Evolutionary conservation across 306 rosid genomes (phyloP), one percentile per base, ranked within the genome.

Genomic region (Medicago arabica): DNA sequence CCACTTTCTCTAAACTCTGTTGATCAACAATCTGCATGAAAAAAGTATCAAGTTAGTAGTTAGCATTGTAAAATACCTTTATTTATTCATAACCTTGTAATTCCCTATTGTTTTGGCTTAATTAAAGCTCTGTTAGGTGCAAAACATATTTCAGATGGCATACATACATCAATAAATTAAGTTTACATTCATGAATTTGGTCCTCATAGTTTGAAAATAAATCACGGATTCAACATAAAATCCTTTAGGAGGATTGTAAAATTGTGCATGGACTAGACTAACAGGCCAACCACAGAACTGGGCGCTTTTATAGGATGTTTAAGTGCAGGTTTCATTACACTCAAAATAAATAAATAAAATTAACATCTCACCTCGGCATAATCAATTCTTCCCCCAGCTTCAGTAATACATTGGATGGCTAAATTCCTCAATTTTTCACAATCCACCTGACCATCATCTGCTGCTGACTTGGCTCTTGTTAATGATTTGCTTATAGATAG

Each of bases 381-480:
- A 75, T 95, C 99, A 74, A 95, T 75, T 77, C 64, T 81, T 77
- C 99, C 99, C 41, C 97, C 96, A 10, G 97, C 91, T 79, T 86
- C 91, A 55, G 72, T 51, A 72, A 95, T 79, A 18, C 81, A 83
- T 73, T 88, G 77, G 39, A 75, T 53, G 74, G 87, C 91, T 40
- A 64, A 34, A 67, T 79, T 75, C 79, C 70, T 89, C 77, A 95
- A 80, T 73, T 81, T 87, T 69, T 71, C 85, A 75, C 90, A 90
- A 62, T 85, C 34, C 28, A 80, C 59, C 58, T 79, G 88, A 68
- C 97, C 99, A 17, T 82, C 86, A 86, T 77, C 88, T 19, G 92
- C 96, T 13, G 83, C 87, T 46, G 78, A 76, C 78, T 81, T 90
- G 62, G 97, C 96, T 75, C 69, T 82, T 50, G 85, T 79, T 86